phyloP scores from a whole-genome alignment of 345 rosid species.

The Aquilaria sinensis region DNA sequence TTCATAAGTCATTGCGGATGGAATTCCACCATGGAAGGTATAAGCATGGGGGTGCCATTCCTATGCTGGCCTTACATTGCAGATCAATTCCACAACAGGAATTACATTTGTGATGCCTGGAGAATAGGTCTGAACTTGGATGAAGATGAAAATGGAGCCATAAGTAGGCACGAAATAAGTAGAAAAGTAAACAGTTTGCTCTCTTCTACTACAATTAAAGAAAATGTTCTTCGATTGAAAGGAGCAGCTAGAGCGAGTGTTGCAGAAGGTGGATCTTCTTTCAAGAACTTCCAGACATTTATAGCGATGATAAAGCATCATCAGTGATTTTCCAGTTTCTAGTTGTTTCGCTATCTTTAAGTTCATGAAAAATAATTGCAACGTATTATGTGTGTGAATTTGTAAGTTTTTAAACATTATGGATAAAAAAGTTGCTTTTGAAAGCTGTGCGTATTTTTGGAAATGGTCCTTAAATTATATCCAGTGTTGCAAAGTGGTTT shows the following conservation, averaged over 20 bases:
- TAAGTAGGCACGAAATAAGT: conserved; percentile 20
- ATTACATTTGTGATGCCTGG: conserved; percentile 24
- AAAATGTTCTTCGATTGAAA: not conserved
- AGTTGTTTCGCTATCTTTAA: too few species aligned
- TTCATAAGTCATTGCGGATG: conserved; percentile 32
- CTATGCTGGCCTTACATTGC: conserved; percentile 32
- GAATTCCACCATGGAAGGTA: conserved; percentile 31
- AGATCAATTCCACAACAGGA: conserved; percentile 28
- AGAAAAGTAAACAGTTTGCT: too few species aligned
- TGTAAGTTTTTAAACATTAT: too few species aligned
- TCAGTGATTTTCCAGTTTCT: too few species aligned
- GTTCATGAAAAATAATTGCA: too few species aligned
- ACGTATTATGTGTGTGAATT: too few species aligned
- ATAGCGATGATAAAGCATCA: not conserved
- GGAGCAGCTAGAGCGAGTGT: not conserved
- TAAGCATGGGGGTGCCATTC: conserved; percentile 20
- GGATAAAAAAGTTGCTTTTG: too few species aligned
- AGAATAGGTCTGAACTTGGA: conserved; percentile 13
- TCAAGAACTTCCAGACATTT: not conserved
- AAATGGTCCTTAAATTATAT: too few species aligned
- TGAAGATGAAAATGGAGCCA: conserved; percentile 20
- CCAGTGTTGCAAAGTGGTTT: too few species aligned
- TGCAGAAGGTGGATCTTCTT: not conserved
- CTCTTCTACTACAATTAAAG: not conserved
- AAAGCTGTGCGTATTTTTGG: too few species aligned